Conservation (phyloP, 192 early-diverging fungal species). For the Coemansia sp. region DNA sequence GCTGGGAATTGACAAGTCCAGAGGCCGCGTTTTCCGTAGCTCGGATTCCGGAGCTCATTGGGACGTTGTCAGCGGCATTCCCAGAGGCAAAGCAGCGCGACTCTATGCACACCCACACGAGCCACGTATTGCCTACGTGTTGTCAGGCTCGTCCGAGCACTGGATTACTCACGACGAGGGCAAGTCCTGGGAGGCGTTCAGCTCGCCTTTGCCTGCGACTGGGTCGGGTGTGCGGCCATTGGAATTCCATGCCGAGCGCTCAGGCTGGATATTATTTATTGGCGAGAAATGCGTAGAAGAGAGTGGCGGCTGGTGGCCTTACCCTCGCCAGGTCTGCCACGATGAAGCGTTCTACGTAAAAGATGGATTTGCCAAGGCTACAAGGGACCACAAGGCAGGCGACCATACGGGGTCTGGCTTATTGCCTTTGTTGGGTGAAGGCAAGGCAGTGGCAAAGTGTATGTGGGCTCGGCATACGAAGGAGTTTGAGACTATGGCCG, state of each 20-base stretch:
- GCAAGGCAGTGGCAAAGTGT: slow-evolving; percentile 60
- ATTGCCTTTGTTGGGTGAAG: slow-evolving; percentile 23
- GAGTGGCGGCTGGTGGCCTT: slow-evolving; percentile 51
- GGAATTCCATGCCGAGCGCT: slow-evolving; percentile 69
- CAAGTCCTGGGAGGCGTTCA: slow-evolving; percentile 43
- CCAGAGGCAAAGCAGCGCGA: slow-evolving; percentile 39
- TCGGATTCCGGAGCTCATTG: slow-evolving; percentile 66
- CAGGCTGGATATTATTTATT: slow-evolving; percentile 65
- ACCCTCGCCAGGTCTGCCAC: slow-evolving; percentile 54
- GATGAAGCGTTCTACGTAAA: slow-evolving; percentile 66
- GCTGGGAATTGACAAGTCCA: slow-evolving; percentile 57
- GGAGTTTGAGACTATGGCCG: slow-evolving; percentile 61
- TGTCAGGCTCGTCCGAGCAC: slow-evolving; percentile 34
- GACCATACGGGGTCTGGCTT: slow-evolving; percentile 25
- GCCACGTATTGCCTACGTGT: slow-evolving; percentile 50
- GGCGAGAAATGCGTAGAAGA: slow-evolving; percentile 56
- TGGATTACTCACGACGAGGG: slow-evolving; percentile 53
- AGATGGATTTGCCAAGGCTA: slow-evolving; percentile 64
- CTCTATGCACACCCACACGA: slow-evolving; percentile 69
- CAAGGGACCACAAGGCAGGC: slow-evolving; percentile 55
- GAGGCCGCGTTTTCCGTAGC: slow-evolving; percentile 60
- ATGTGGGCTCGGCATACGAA: slow-evolving; percentile 67
- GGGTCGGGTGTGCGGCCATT: slow-evolving; percentile 42
- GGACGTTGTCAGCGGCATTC: slow-evolving; percentile 52
- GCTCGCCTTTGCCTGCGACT: slow-evolving; percentile 37